A percentile compares a stretch with the other conserved stretches of the same genome.
phyloP scores from a whole-genome alignment of 2,329 filamentous ascomycete genomes.

The Dryadomyces quercivorus region DNA sequence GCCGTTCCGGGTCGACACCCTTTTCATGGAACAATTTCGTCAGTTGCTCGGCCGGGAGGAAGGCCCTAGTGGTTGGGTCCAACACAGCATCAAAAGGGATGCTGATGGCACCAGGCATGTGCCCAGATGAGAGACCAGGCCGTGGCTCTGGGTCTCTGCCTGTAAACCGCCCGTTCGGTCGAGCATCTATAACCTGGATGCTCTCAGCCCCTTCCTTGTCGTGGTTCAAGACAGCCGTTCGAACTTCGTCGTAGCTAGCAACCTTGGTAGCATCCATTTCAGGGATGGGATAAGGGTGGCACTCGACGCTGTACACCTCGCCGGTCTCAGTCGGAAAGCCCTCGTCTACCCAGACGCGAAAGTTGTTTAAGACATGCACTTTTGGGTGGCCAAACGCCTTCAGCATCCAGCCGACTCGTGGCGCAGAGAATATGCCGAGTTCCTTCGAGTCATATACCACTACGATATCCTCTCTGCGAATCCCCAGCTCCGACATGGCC shows the following conservation, averaged over 20 bases:
- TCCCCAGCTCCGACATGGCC: conserved; percentile 81
- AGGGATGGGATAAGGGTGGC: conserved; percentile 51
- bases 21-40: conserved; percentile 66
- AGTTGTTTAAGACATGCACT: conserved; percentile 92
- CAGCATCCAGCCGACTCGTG: conserved; percentile 87
- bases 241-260: conserved; percentile 71
- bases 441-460: conserved; percentile 93
- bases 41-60: conserved; percentile 61
- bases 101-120: conserved; percentile 80
- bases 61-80: conserved; percentile 70
- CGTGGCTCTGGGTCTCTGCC: conserved; percentile 80
- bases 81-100: conserved; percentile 71
- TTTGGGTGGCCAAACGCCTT: conserved; percentile 77
- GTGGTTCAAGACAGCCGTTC: conserved; percentile 59
- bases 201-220: conserved; percentile 75
- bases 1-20: conserved; percentile 64
- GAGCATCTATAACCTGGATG: conserved; percentile 80
- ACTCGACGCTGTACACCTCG: conserved; percentile 54
- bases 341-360: conserved; percentile 81
- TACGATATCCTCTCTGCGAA: conserved; percentile 74
- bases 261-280: conserved; percentile 51
- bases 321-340: conserved; percentile 76
- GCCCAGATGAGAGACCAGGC: conserved; percentile 73
- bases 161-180: conserved; percentile 66
- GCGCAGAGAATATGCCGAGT: conserved; percentile 86